phyloP scores from a whole-genome alignment of 805 yeast genomes.

The Barnettozyma salicaria region DNA sequence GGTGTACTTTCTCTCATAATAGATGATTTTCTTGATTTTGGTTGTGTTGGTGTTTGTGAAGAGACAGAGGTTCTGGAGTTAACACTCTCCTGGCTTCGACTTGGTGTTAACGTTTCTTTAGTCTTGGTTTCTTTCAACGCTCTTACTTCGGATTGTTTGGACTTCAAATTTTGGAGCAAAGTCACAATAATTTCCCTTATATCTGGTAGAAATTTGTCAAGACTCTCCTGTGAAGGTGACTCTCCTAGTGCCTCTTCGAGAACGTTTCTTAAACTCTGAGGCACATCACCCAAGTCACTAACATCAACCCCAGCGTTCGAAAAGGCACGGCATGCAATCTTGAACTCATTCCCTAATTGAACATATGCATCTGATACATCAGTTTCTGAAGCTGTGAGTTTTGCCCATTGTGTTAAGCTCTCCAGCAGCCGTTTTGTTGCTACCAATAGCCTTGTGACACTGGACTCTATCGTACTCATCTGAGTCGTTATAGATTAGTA shows the following conservation, averaged over 20 bases:
- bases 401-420: conserved; percentile 85
- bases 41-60: not conserved
- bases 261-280: conserved; percentile 69
- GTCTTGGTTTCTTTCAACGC: conserved; percentile 27
- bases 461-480: conserved; percentile 61
- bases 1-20: too few species aligned
- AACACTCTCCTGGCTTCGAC: conserved; percentile 11
- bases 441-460: conserved; percentile 72
- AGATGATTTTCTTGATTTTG: too few species aligned
- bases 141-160: conserved; percentile 61
- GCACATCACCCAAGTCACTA: conserved; percentile 85
- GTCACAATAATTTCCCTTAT: conserved; percentile 83
- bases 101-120: conserved; percentile 17
- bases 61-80: conserved; percentile 6
- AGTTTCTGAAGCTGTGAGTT: conserved; percentile 66
- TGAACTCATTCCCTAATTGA: conserved; percentile 87
- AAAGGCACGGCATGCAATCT: conserved; percentile 78
- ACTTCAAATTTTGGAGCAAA: conserved; percentile 70
- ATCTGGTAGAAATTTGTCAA: conserved; percentile 75
- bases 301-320: conserved; percentile 73
- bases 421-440: conserved; percentile 88
- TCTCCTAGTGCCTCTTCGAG: conserved; percentile 83
- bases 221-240: conserved; percentile 73
- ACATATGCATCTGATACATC: conserved; percentile 90
- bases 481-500: too few species aligned